A percentile compares a stretch with the other conserved stretches of the same genome.
phyloP scores from a whole-genome alignment of 2,329 filamentous ascomycete genomes.

The Paracorniculantispora psalliotae region DNA sequence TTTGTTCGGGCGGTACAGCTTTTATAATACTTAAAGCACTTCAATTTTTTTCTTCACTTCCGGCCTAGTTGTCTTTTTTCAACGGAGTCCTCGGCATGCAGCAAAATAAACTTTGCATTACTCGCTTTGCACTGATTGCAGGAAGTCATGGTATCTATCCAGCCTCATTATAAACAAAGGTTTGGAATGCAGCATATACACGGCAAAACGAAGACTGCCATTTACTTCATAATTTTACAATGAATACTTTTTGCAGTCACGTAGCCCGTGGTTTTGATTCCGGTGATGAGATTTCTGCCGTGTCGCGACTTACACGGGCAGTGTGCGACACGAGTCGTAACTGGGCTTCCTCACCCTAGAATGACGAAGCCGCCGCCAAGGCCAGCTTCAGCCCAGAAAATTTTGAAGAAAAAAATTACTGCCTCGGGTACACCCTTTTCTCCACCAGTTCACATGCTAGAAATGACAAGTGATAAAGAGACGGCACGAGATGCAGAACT shows the following conservation, averaged over 20 bases:
- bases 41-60: neutral
- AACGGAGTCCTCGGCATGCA: neutral
- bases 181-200: too few species aligned
- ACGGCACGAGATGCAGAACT: too few species aligned
- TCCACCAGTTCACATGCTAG: neutral
- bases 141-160: too few species aligned
- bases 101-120: neutral
- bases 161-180: too few species aligned
- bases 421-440: neutral
- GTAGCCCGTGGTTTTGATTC: too few species aligned
- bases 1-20: neutral
- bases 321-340: too few species aligned
- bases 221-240: too few species aligned
- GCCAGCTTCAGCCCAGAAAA: neutral
- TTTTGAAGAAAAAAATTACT: neutral
- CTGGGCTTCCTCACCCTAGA: neutral
- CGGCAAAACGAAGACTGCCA: too few species aligned
- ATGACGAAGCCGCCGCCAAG: neutral
- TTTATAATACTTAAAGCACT: neutral
- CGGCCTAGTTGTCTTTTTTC: neutral
- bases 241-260: too few species aligned
- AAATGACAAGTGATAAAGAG: neutral
- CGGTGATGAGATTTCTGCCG: too few species aligned
- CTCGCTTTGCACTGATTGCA: too few species aligned
- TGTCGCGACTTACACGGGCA: neutral